Evolutionary conservation across 2,329 filamentous ascomycete genomes (phyloP).

Genomic region (Waltergamsia citrina): DNA sequence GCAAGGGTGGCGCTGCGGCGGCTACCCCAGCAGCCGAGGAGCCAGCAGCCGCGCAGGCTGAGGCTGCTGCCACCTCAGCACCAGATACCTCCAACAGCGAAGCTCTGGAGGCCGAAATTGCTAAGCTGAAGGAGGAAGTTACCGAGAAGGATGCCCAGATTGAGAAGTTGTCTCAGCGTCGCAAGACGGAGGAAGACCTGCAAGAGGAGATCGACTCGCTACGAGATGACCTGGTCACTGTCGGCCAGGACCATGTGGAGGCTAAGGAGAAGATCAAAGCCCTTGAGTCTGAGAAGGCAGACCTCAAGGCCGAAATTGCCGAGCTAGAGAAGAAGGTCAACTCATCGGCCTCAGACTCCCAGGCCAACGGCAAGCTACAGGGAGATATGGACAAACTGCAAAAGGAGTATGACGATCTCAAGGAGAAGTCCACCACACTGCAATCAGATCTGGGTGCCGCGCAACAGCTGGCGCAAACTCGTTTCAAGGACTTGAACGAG

Average conservation of each 20-base stretch:
- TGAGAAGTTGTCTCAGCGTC: constrained; percentile 57
- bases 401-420: constrained; percentile 56
- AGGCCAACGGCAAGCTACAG: constrained; percentile 45
- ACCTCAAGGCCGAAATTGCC: constrained; percentile 51
- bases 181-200: constrained; percentile 68
- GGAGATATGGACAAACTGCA: constrained; percentile 48
- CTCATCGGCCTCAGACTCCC: constrained; percentile 19
- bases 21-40: constrained; percentile 21
- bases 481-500: constrained; percentile 82
- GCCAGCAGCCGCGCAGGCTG: constrained; percentile 24
- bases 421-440: constrained; percentile 56
- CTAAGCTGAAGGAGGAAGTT: constrained; percentile 41
- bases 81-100: constrained; percentile 18
- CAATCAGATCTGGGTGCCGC: constrained; percentile 80
- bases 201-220: constrained; percentile 80
- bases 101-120: constrained; percentile 37
- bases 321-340: constrained; percentile 64
- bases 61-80: constrained; percentile 19
- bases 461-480: constrained; percentile 73
- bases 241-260: constrained; percentile 77
- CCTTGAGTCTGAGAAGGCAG: constrained; percentile 58
- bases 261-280: constrained; percentile 69
- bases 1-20: constrained; percentile 31
- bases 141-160: constrained; percentile 64
- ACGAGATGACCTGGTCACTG: constrained; percentile 66